These are phyloP conservation scores for Paramecium bursaria DNA, from an alignment of 73 alveolate genomes.

Conservation along the genomic window DNA sequence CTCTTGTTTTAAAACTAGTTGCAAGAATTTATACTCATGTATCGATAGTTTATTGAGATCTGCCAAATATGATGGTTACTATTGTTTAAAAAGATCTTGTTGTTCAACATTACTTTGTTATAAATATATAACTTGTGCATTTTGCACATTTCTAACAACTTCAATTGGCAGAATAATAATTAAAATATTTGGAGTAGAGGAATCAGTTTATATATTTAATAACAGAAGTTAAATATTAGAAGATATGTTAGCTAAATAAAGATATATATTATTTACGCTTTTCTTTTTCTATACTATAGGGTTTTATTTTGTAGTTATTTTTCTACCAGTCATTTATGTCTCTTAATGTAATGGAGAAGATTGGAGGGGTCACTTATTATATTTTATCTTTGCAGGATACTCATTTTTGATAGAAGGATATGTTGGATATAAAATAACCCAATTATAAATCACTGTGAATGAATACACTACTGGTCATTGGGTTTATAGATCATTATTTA, in stretches of 20 bases:
- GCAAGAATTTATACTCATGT: neutral
- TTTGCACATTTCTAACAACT: conserved; percentile 46
- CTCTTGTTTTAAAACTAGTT: neutral
- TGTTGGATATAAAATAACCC: conserved; percentile 37
- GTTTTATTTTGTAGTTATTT: conserved; percentile 40
- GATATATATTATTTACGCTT: neutral
- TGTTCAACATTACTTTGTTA: neutral
- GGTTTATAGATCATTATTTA: conserved; percentile 7
- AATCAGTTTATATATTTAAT: conserved; percentile 10
- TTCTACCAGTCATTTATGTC: conserved; percentile 40
- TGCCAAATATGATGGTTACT: conserved; percentile 10
- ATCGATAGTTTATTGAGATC: neutral
- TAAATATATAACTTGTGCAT: conserved; percentile 45
- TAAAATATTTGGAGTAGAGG: conserved; percentile 25
- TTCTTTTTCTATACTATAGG: conserved; percentile 10
- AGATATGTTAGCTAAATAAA: neutral
- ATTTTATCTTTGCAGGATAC: conserved; percentile 33
- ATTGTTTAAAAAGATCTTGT: conserved; percentile 40
- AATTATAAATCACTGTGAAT: conserved; percentile 15
- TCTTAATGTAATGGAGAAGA: neutral
- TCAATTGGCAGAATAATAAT: neutral
- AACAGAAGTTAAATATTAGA: neutral
- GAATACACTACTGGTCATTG: conserved; percentile 47
- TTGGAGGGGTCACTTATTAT: conserved; percentile 42
- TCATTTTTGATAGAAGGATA: conserved; percentile 38